Percentiles rank a stretch among this genome's conserved stretches.
Evolutionary conservation across 805 yeast genomes (phyloP).

Genomic region (Candida pini): DNA sequence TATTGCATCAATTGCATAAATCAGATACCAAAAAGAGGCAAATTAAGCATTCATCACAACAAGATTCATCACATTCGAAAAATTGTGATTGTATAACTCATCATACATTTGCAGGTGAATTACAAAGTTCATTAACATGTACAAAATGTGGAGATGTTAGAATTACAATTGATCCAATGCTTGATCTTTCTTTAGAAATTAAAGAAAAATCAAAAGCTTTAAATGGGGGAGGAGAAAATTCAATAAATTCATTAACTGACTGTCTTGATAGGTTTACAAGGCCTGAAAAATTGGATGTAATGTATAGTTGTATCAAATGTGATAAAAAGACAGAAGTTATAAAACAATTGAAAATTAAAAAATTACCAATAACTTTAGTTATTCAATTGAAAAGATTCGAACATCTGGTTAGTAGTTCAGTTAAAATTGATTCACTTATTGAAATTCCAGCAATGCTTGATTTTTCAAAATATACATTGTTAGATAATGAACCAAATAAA

Average conservation of each 20-base stretch:
- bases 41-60: neutral
- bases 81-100: conserved; percentile 78
- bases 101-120: conserved; percentile 73
- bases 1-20: conserved; percentile 77
- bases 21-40: conserved; percentile 29
- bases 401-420: conserved; percentile 47
- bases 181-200: conserved; percentile 83
- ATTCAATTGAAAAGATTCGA: conserved; percentile 82
- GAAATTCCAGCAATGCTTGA: conserved; percentile 69
- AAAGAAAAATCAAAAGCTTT: conserved; percentile 27
- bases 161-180: conserved; percentile 78
- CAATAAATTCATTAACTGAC: conserved; percentile 39
- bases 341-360: conserved; percentile 64
- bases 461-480: conserved; percentile 51
- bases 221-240: conserved; percentile 12
- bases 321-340: conserved; percentile 55
- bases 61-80: conserved; percentile 1
- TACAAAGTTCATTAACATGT: conserved; percentile 77
- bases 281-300: conserved; percentile 69
- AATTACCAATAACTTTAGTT: conserved; percentile 71
- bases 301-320: conserved; percentile 68
- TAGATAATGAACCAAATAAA: conserved; percentile 1
- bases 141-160: conserved; percentile 58
- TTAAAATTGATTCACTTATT: conserved; percentile 74
- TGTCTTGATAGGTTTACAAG: conserved; percentile 76